These are phyloP conservation scores for California macrophylla DNA, from an alignment of 441 rosid genomes.

Conservation along the genomic window DNA sequence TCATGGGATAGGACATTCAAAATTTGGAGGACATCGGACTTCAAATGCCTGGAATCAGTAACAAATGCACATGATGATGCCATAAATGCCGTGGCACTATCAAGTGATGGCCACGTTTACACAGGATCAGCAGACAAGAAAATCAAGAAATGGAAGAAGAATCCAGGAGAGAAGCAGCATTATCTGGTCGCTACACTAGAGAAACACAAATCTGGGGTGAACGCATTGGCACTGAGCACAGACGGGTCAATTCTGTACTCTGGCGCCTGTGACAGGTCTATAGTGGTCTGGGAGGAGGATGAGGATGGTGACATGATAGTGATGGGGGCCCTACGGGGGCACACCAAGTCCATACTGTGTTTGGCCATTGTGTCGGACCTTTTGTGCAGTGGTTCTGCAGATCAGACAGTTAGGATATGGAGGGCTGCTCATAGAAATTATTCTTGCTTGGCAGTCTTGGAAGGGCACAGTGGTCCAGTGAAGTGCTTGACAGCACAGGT, in stretches of 20 bases:
- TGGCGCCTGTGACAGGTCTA: conserved; percentile 60
- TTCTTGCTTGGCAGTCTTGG: conserved; percentile 52
- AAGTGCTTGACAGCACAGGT: conserved; percentile 66
- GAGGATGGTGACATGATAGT: conserved; percentile 32
- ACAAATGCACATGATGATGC: conserved; percentile 78
- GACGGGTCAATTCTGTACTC: conserved; percentile 51
- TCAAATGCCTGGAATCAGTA: conserved; percentile 71
- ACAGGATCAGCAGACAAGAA: conserved; percentile 80
- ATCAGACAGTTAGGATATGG: conserved; percentile 69
- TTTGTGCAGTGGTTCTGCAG: conserved; percentile 79
- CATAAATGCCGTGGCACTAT: conserved; percentile 56
- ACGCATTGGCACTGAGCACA: conserved; percentile 54
- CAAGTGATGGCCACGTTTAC: conserved; percentile 51
- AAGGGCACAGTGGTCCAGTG: conserved; percentile 79
- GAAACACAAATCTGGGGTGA: conserved; percentile 67
- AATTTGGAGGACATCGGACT: conserved; percentile 71
- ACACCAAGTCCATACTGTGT: conserved; percentile 59
- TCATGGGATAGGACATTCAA: conserved; percentile 92
- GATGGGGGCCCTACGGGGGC: conserved; percentile 55
- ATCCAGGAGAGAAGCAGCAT: conserved; percentile 41
- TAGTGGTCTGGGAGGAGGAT: conserved; percentile 57
- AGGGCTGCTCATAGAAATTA: conserved; percentile 29
- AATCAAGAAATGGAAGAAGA: conserved; percentile 69
- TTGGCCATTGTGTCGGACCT: conserved; percentile 46
- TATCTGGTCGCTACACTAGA: conserved; percentile 40